Base-by-base conservation (phyloP, 2,329 filamentous ascomycete genomes). In the Clonostachys sp. region DNA sequence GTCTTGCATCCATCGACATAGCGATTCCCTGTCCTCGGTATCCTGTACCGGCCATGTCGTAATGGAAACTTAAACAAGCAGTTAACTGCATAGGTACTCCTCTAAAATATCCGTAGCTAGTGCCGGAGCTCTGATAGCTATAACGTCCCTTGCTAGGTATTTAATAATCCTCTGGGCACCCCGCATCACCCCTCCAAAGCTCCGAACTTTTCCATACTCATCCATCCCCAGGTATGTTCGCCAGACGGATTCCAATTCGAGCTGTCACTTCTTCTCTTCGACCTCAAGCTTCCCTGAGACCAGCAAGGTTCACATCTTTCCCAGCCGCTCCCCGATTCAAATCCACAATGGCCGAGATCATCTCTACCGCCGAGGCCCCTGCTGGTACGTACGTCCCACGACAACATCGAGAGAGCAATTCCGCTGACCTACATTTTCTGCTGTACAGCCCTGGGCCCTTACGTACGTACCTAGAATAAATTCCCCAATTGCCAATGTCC, bases 311-410 rank as follows among this genome's bases (percentile, higher is more conserved):
- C 57, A 67, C 64, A 59, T 56, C 53, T 49, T 52, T 50, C 50
- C 43, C 58, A 60, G 49, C 51, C 55, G 45, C 48, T 51, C 47
- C 50, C 56, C 17, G 64, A 56, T 48, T 61, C 50, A 57, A 61
- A 56, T 62, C 68, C 61, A 71, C 60, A 51, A 75, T 73, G 66
- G 67, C 73, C 48, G 70, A 74, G 61, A 68, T 74, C 52, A 62
- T 85, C 56, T 76, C 77, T 62, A 77, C 77, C 65, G 77, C 80
- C 68, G 72, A 83, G 56, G 80, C 80, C 54, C 76, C 79, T 54
- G 70, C 74, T 58, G 74, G 79, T 82, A 66, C 65, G 78, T 75
- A 9, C 16, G 12, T 3, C 35, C 17, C 17, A 12, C 42, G 18
- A 12, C 33, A 34, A 9, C 33, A 9, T 14, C 18, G 38, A 17